Evolutionary conservation across 2,329 filamentous ascomycete species (phyloP).

Genomic region (Ophiocordyceps camponoti-saundersi): DNA sequence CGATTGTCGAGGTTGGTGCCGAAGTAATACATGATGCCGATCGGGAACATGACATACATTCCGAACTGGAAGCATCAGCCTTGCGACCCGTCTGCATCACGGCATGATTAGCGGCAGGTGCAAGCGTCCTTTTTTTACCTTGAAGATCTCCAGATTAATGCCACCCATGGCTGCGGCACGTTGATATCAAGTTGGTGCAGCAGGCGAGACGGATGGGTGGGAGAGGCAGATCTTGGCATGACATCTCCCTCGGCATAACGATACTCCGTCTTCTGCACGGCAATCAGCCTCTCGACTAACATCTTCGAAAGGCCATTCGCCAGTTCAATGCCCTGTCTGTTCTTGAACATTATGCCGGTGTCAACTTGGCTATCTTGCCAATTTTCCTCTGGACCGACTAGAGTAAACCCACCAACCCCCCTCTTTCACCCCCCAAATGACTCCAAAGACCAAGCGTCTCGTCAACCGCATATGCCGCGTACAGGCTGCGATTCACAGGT

Average conservation of each 20-base stretch:
- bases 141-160: constrained; percentile 87
- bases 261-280: background rate
- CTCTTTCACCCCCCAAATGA: background rate
- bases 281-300: background rate
- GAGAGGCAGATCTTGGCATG: background rate
- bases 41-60: constrained; percentile 97
- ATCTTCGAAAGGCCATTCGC: background rate
- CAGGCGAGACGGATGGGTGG: background rate
- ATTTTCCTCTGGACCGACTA: background rate
- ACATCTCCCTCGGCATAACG: background rate
- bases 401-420: background rate
- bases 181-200: background rate
- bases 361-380: background rate
- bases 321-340: background rate
- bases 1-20: constrained; percentile 91
- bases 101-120: background rate
- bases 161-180: constrained; percentile 45
- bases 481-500: background rate
- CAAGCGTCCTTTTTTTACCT: constrained; percentile 36
- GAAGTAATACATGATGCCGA: constrained; percentile 99
- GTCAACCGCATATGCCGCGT: background rate
- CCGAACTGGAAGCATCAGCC: constrained; percentile 50
- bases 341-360: background rate
- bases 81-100: too few species aligned
- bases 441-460: background rate